phyloP scores from a whole-genome alignment of 139 green algal species.

The Chlamydomonas eustigma region DNA sequence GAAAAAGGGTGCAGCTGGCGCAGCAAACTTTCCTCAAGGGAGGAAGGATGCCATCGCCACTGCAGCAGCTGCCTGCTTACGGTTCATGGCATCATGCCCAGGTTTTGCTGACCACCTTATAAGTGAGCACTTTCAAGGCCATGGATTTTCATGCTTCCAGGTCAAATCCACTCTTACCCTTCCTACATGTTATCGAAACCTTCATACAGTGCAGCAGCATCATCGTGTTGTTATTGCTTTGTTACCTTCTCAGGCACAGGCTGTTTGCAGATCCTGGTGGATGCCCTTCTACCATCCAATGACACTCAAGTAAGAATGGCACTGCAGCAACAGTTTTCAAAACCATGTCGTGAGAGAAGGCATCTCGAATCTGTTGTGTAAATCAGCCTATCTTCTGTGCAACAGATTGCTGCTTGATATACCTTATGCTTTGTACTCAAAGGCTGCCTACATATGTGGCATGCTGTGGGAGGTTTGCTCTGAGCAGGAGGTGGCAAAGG shows the following conservation, averaged over 20 bases:
- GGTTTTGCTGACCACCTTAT: constrained; percentile 33
- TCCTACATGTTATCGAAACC: too few relatives aligned
- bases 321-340: too few relatives aligned
- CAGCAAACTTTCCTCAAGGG: constrained; percentile 5
- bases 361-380: too few relatives aligned
- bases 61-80: constrained; percentile 39
- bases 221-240: too few relatives aligned
- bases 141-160: too few relatives aligned
- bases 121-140: too few relatives aligned
- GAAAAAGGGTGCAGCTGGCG: constrained; percentile 12
- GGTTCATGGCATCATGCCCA: constrained; percentile 45
- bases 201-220: too few relatives aligned
- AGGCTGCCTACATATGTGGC: constrained; percentile 40
- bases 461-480: constrained; percentile 46
- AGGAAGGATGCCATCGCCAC: constrained; percentile 30
- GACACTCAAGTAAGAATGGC: constrained; percentile 10
- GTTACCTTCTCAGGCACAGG: constrained; percentile 17
- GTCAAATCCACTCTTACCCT: too few relatives aligned
- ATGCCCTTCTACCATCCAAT: constrained; percentile 14
- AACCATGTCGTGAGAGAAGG: too few relatives aligned
- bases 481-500: constrained; percentile 20
- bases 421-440: too few relatives aligned
- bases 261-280: constrained; percentile 11
- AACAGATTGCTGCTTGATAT: too few relatives aligned
- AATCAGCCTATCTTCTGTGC: too few relatives aligned